A percentile compares a stretch with the other conserved stretches of the same genome.
phyloP scores from a whole-genome alignment of 306 rosid genomes.

The Medicago arabica region DNA sequence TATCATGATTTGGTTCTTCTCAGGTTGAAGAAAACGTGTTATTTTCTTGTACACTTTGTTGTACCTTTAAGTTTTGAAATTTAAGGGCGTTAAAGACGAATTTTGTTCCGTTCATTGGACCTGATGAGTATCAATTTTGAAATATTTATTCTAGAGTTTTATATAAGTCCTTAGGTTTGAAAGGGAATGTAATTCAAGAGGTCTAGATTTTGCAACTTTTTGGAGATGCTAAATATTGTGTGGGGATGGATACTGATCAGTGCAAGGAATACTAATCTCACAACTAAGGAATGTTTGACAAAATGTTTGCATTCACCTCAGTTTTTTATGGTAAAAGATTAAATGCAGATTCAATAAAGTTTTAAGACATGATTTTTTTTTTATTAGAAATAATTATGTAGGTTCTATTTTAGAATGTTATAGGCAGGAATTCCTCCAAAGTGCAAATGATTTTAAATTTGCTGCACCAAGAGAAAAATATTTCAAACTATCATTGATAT shows the following conservation, averaged over 20 bases:
- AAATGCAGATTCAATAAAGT: background rate
- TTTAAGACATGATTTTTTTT: too few species aligned
- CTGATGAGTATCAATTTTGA: slow-evolving; percentile 32
- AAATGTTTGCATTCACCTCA: background rate
- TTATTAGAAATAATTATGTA: too few species aligned
- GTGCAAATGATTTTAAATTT: too few species aligned
- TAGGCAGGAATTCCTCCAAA: too few species aligned
- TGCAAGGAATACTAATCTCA: background rate
- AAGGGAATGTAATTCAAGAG: background rate
- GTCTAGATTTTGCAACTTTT: slow-evolving; percentile 26
- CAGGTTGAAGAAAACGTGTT: slow-evolving; percentile 16
- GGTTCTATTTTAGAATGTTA: too few species aligned
- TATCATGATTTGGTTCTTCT: slow-evolving; percentile 15
- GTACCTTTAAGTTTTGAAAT: slow-evolving; percentile 24
- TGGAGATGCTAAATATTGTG: too few species aligned
- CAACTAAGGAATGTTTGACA: background rate
- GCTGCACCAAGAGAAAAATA: too few species aligned
- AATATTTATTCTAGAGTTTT: slow-evolving; percentile 16
- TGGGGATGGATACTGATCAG: too few species aligned
- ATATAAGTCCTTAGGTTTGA: background rate
- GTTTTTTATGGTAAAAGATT: background rate
- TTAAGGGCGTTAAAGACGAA: background rate
- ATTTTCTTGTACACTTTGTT: slow-evolving; percentile 5
- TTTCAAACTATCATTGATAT: too few species aligned
- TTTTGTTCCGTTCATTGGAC: slow-evolving; percentile 18